These are phyloP conservation scores for Pseudoturritis turrita DNA, from an alignment of 345 rosid species.

Conservation along the genomic window DNA sequence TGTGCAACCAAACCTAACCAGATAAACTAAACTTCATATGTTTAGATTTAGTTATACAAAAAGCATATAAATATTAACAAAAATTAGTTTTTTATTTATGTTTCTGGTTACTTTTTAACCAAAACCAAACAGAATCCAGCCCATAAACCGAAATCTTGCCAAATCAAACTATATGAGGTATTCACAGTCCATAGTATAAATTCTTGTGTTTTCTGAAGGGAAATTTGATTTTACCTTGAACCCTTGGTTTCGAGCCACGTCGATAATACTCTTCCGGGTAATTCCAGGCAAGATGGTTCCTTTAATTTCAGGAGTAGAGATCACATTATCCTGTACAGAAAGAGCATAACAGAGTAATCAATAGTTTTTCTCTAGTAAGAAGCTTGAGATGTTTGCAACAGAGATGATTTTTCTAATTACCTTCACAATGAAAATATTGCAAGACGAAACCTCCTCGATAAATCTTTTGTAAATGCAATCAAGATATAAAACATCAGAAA, in stretches of 20 bases:
- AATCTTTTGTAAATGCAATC: conserved; percentile 30
- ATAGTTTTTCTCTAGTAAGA: background rate
- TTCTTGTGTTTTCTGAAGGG: background rate
- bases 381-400: background rate
- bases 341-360: background rate
- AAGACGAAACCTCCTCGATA: conserved; percentile 36
- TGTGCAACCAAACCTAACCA: no score
- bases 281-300: conserved; percentile 25
- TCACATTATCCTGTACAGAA: conserved; percentile 39
- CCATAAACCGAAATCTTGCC: background rate
- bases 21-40: no score
- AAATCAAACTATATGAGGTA: background rate
- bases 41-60: no score
- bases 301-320: conserved; percentile 58
- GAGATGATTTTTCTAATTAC: background rate
- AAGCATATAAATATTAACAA: no score
- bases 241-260: conserved; percentile 70
- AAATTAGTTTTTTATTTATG: no score
- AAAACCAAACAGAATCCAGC: background rate
- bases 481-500: conserved; percentile 35
- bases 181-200: background rate
- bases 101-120: no score
- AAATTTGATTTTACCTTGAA: conserved; percentile 40
- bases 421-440: conserved; percentile 36
- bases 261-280: conserved; percentile 51